Evolutionary conservation across 176 grass and related monocot species (phyloP).

Genomic region (Aegilops bicornis): DNA sequence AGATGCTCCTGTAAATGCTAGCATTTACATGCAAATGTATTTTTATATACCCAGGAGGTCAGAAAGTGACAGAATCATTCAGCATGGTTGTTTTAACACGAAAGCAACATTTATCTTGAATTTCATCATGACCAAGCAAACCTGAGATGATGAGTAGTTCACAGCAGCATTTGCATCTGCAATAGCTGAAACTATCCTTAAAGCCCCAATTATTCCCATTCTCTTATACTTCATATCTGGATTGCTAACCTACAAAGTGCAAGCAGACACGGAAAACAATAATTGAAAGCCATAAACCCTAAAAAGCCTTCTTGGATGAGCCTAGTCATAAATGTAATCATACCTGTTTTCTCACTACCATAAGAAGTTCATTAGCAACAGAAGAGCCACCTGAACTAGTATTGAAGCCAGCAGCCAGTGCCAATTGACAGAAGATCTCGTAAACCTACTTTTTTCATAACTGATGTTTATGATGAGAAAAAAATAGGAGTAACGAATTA

Average conservation of each 20-base stretch:
- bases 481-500: conserved; percentile 16
- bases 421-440: conserved; percentile 75
- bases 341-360: conserved; percentile 98
- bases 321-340: background rate
- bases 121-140: conserved; percentile 31
- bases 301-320: background rate
- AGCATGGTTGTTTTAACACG: conserved; percentile 8
- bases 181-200: conserved; percentile 76
- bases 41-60: background rate
- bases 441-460: conserved; percentile 57
- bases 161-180: conserved; percentile 49
- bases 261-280: conserved; percentile 15
- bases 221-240: conserved; percentile 87
- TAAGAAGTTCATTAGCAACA: conserved; percentile 84
- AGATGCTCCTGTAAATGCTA: conserved; percentile 11
- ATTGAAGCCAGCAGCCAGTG: conserved; percentile 66
- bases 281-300: conserved; percentile 1
- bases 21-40: background rate
- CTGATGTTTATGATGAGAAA: background rate
- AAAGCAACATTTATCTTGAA: conserved; percentile 12
- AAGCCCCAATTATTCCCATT: conserved; percentile 96
- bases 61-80: conserved; percentile 1
- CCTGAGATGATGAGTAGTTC: conserved; percentile 66
- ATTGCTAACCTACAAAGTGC: conserved; percentile 64
- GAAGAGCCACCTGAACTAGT: conserved; percentile 57